phyloP scores from a whole-genome alignment of 495 filamentous ascomycete species.

The Rostrohypoxylon terebratum region DNA sequence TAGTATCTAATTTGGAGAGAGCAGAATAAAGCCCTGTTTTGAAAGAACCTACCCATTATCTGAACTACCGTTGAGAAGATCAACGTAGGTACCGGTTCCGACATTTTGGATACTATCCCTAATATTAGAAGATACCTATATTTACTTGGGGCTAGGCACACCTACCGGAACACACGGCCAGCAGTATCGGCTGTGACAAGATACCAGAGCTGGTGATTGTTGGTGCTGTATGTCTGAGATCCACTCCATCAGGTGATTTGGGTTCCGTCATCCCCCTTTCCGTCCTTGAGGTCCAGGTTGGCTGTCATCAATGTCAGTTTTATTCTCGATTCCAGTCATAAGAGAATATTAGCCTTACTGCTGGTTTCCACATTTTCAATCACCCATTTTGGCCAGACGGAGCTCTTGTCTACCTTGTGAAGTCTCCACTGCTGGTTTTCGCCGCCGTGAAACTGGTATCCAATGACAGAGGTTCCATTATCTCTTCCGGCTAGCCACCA shows the following conservation, averaged over 20 bases:
- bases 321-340: background rate
- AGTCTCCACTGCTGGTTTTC: conserved; percentile 21
- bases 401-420: background rate
- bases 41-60: conserved; percentile 14
- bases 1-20: background rate
- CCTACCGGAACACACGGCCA: conserved; percentile 20
- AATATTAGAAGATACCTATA: background rate
- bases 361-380: conserved; percentile 10
- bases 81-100: conserved; percentile 16
- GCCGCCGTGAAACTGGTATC: conserved; percentile 3
- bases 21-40: too few species aligned
- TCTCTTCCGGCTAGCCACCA: background rate
- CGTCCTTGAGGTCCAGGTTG: conserved; percentile 18
- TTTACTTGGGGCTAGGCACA: background rate
- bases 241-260: conserved; percentile 8
- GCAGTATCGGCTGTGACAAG: conserved; percentile 21
- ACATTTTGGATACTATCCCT: conserved; percentile 24
- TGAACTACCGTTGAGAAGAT: conserved; percentile 10
- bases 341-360: background rate
- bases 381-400: conserved; percentile 20
- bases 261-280: conserved; percentile 10
- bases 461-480: conserved; percentile 2
- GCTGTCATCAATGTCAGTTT: conserved; percentile 4
- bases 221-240: background rate
- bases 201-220: conserved; percentile 14